A percentile compares a stretch with the other conserved stretches of the same genome.
Evolutionary conservation across 2,329 filamentous ascomycete genomes (phyloP).

Genomic region (Hypoxylon sp.): DNA sequence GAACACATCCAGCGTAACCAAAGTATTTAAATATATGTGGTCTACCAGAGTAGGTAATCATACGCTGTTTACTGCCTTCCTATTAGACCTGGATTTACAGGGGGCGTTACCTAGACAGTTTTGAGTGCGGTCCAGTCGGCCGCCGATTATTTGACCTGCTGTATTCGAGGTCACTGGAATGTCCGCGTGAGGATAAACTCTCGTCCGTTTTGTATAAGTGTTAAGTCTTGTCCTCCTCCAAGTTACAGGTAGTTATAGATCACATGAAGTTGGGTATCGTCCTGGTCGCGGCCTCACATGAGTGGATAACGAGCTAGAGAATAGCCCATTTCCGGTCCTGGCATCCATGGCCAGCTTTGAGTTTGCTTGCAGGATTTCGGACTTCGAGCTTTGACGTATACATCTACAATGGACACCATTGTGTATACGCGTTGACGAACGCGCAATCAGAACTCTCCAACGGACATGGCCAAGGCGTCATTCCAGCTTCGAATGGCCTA

Average conservation of each 20-base stretch:
- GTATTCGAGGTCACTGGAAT: background rate
- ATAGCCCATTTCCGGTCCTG: background rate
- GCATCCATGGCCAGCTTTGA: background rate
- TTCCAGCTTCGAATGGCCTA: background rate
- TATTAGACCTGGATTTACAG: background rate
- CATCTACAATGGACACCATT: background rate
- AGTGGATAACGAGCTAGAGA: background rate
- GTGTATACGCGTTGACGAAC: background rate
- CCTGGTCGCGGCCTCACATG: background rate
- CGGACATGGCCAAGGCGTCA: too few relatives aligned
- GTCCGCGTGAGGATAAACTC: too few relatives aligned
- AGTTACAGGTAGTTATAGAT: too few relatives aligned
- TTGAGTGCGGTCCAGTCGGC: background rate
- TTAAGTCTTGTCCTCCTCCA: too few relatives aligned
- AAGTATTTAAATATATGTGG: background rate
- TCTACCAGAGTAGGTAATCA: background rate
- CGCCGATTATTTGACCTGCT: background rate
- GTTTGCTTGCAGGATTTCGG: background rate
- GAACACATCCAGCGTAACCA: constrained; percentile 51
- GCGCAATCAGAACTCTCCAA: background rate
- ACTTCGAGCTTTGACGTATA: background rate
- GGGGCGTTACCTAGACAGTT: background rate
- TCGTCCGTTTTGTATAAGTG: too few relatives aligned
- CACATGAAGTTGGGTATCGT: background rate
- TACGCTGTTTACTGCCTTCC: background rate